Base-by-base conservation (phyloP, 1,284 basidiomycete genomes). In the Puccinia polysora region DNA sequence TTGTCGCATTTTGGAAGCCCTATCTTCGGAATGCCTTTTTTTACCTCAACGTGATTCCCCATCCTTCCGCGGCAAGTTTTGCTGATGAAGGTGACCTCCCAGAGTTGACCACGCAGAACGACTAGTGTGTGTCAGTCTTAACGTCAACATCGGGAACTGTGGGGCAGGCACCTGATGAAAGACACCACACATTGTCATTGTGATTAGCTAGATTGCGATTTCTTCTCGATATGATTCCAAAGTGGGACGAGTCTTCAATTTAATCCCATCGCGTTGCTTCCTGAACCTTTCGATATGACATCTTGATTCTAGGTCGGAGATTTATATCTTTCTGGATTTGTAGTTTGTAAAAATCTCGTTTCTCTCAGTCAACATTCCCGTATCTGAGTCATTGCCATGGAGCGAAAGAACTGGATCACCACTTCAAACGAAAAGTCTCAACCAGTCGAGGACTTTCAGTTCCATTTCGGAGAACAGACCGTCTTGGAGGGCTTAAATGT, bases 11-110 rank as follows among this genome's bases (percentile, higher is more conserved):
- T 10, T 45, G 10, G 40, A 10, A 45, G 10, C 40, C 40, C 40
- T n/a, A 45, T 10, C 40, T 45, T 45, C 40, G n/a, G n/a, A 45
- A 45, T n/a, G n/a, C 10, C 40, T 45, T 45, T 45, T 45, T 45
- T 45, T 45, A 10, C 10, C n/a, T 10, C 10, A 10, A 45, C 40
- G 40, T 45, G 40, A 45, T 45, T 45, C 40, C 40, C 40, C 40
- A 45, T 45, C 40, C 40, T 45, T 45, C 40, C 40, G 40, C 40
- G 40, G 40, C 40, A 45, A 45, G 40, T 45, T 45, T 45, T n/a
- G n/a, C 40, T n/a, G 10, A 45, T 10, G 40, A n/a, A 10, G 40
- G 10, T n/a, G 10, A 45, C 40, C 40, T 10, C 40, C 40, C 10
- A n/a, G 10, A 45, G n/a, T 10, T 45, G 40, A 45, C 40, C n/a